These are phyloP conservation scores for Gastrolobium villosum DNA, from an alignment of 306 rosid genomes.

Conservation along the genomic window DNA sequence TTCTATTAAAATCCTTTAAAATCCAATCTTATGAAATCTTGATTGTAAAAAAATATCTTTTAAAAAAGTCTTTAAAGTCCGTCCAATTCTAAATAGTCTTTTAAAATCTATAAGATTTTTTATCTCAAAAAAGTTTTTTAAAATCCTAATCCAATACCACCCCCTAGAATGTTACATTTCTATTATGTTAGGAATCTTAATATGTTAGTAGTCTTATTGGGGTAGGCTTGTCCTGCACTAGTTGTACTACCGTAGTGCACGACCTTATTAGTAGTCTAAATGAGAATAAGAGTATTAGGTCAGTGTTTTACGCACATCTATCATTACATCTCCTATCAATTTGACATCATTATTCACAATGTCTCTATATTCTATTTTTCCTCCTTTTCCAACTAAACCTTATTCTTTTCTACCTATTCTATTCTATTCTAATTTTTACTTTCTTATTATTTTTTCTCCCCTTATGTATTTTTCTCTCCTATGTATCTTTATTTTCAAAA, in stretches of 20 bases:
- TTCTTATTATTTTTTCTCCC: too few species aligned
- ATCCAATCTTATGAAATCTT: too few species aligned
- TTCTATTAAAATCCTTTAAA: too few species aligned
- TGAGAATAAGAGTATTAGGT: conserved; percentile 2
- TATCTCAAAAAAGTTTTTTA: too few species aligned
- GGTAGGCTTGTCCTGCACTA: conserved; percentile 4
- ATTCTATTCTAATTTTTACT: too few species aligned
- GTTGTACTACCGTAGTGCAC: conserved; percentile 17
- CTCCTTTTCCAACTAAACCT: conserved; percentile 14
- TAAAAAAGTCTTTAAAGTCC: too few species aligned
- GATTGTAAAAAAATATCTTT: too few species aligned
- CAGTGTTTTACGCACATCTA: conserved; percentile 10
- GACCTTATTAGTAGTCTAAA: conserved; percentile 4
- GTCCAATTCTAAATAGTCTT: too few species aligned
- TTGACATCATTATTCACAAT: conserved; percentile 1
- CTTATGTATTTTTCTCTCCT: too few species aligned
- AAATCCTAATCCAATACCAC: too few species aligned
- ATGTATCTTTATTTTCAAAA: too few species aligned
- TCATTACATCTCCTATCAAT: conserved; percentile 21
- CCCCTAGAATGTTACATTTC: conserved; percentile 5
- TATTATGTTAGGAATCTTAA: conserved; percentile 1
- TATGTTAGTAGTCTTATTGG: neutral
- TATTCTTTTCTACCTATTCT: neutral
- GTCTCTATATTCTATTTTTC: conserved; percentile 8
- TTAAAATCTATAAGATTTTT: too few species aligned